phyloP scores from a whole-genome alignment of 2,329 filamentous ascomycete species.

The Metarhizium humberi region DNA sequence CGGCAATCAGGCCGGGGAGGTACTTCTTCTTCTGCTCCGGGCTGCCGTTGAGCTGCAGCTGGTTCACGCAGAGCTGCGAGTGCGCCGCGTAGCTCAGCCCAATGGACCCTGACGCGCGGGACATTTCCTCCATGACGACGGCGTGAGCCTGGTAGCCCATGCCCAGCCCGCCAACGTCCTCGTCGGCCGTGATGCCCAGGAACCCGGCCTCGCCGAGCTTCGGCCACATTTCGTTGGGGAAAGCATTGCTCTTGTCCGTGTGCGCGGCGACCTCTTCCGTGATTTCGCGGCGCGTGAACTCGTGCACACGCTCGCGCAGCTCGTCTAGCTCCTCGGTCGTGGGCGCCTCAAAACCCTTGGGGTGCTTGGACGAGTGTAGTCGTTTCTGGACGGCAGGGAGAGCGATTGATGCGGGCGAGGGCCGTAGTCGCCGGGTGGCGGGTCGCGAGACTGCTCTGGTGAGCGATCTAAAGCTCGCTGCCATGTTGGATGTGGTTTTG shows the following conservation, averaged over 20 bases:
- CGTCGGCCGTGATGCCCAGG: constrained; percentile 86
- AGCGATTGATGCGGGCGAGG: constrained; percentile 9
- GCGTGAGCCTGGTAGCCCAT: constrained; percentile 98
- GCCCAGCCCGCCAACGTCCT: constrained; percentile 78
- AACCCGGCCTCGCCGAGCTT: constrained; percentile 89
- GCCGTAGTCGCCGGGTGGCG: constrained; percentile 11
- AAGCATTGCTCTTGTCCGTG: constrained; percentile 81
- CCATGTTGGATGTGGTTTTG: constrained; percentile 20
- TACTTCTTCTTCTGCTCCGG: constrained; percentile 70
- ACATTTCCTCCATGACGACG: constrained; percentile 90
- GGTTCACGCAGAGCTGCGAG: constrained; percentile 93
- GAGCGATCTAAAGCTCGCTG: constrained; percentile 26
- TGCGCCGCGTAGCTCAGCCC: constrained; percentile 92
- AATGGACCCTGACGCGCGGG: constrained; percentile 73
- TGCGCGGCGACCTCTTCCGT: constrained; percentile 69
- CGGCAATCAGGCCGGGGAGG: constrained; percentile 72
- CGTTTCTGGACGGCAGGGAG: constrained; percentile 29
- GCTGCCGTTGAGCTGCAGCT: constrained; percentile 82
- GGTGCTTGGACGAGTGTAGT: constrained; percentile 49
- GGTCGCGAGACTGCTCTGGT: constrained; percentile 27
- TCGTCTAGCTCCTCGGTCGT: constrained; percentile 66
- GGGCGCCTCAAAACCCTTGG: constrained; percentile 57
- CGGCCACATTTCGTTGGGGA: constrained; percentile 85
- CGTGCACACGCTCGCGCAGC: constrained; percentile 73
- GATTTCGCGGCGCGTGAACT: constrained; percentile 85